These are phyloP conservation scores for Aspergillus pseudoviridinutans DNA, from an alignment of 2,329 filamentous ascomycete species.

Conservation along the genomic window DNA sequence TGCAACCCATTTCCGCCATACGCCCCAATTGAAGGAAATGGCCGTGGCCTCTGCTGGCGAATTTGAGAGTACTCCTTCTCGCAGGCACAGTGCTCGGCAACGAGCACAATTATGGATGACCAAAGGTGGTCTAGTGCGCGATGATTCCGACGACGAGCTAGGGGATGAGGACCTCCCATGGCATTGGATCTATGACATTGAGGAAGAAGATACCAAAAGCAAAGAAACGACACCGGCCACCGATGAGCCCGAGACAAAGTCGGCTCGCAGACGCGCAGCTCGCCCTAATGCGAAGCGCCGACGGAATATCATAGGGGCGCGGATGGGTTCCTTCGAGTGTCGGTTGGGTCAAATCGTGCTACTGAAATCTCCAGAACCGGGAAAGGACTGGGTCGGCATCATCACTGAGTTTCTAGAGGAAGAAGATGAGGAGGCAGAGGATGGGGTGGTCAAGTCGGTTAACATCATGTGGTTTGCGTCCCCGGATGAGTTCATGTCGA, in stretches of 20 bases:
- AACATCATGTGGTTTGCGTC: constrained; percentile 92
- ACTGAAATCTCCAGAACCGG: constrained; percentile 79
- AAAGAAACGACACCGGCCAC: constrained; percentile 10
- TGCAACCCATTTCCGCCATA: background rate
- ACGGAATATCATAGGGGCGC: constrained; percentile 69
- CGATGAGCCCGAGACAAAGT: constrained; percentile 19
- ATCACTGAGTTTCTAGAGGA: constrained; percentile 77
- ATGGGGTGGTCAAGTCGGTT: constrained; percentile 59
- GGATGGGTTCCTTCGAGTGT: constrained; percentile 77
- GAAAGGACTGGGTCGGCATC: constrained; percentile 89
- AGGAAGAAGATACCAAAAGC: constrained; percentile 16
- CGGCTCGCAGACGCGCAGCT: constrained; percentile 26
- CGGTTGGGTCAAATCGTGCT: constrained; percentile 77
- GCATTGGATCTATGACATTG: constrained; percentile 69
- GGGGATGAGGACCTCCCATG: constrained; percentile 68
- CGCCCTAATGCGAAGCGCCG: constrained; percentile 25
- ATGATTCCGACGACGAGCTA: constrained; percentile 87
- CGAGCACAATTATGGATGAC: constrained; percentile 49
- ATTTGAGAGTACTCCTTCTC: constrained; percentile 9
- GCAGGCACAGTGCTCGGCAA: constrained; percentile 26
- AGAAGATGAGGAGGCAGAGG: constrained; percentile 62
- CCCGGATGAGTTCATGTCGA: constrained; percentile 82
- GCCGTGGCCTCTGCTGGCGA: constrained; percentile 12
- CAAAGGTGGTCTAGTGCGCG: constrained; percentile 61
- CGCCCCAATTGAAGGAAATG: constrained; percentile 16